Percentiles rank a stretch among this genome's conserved stretches.
Conservation (phyloP, 129 eudicot genomes). For the Logfia minima region DNA sequence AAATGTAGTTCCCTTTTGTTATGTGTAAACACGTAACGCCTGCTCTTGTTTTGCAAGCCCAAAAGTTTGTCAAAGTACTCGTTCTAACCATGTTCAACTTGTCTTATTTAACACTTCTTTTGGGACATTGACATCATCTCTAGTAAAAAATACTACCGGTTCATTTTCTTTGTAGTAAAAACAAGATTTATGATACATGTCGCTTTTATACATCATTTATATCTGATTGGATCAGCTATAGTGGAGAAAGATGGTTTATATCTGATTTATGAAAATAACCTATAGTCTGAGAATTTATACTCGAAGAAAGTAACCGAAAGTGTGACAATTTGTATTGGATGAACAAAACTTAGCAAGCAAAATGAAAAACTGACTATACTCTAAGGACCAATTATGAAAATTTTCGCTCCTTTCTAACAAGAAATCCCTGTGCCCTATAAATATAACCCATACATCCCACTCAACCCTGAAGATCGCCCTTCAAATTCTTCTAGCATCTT, state of each 20-base stretch:
- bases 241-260: too few relatives aligned
- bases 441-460: background rate
- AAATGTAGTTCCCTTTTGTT: too few relatives aligned
- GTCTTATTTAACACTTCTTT: background rate
- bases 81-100: background rate
- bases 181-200: too few relatives aligned
- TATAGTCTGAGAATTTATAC: background rate
- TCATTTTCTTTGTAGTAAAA: background rate
- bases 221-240: too few relatives aligned
- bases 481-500: constrained; percentile 24
- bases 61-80: too few relatives aligned
- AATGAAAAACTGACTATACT: background rate
- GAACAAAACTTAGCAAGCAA: constrained; percentile 7
- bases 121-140: background rate
- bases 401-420: background rate
- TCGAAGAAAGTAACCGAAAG: background rate
- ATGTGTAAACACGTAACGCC: too few relatives aligned
- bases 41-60: too few relatives aligned
- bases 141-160: background rate
- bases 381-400: background rate
- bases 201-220: too few relatives aligned
- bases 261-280: too few relatives aligned
- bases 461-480: constrained; percentile 25
- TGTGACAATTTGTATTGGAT: background rate
- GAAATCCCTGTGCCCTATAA: constrained; percentile 27